Evolutionary conservation across 163 green algal genomes (phyloP).

Genomic region (Scenedesmus sp.): DNA sequence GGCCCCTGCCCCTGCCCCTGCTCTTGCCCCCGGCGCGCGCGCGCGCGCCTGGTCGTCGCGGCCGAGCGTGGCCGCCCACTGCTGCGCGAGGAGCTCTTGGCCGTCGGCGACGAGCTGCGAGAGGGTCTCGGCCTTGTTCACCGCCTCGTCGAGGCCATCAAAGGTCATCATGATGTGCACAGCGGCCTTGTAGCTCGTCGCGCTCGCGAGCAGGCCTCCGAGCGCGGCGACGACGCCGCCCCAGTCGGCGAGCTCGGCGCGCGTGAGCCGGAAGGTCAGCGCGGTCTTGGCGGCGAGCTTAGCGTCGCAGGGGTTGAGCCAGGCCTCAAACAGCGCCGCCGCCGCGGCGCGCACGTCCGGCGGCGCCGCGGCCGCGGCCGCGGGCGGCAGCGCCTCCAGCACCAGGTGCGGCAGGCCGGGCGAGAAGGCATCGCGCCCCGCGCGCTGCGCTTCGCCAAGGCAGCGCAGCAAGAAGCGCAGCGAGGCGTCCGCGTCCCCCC

Average conservation of each 20-base stretch:
- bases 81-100: slow-evolving; percentile 53
- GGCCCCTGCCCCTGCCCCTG: neutral
- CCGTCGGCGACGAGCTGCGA: slow-evolving; percentile 47
- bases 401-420: slow-evolving; percentile 30
- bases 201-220: slow-evolving; percentile 4
- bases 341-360: neutral
- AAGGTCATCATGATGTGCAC: slow-evolving; percentile 47
- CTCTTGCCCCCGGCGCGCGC: neutral
- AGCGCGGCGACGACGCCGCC: neutral
- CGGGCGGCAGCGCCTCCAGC: slow-evolving; percentile 19
- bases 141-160: slow-evolving; percentile 29
- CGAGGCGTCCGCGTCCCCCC: no score
- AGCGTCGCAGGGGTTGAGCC: slow-evolving; percentile 5
- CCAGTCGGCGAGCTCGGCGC: slow-evolving; percentile 10
- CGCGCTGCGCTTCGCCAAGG: slow-evolving; percentile 2
- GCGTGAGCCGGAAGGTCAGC: slow-evolving; percentile 1
- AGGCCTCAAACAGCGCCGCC: slow-evolving; percentile 26
- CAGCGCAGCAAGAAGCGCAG: slow-evolving; percentile 33
- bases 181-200: slow-evolving; percentile 21
- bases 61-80: slow-evolving; percentile 48
- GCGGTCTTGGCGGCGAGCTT: slow-evolving; percentile 38
- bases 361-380: neutral
- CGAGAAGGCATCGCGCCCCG: neutral
- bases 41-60: slow-evolving; percentile 47
- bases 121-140: slow-evolving; percentile 37